Evolutionary conservation across 2,329 filamentous ascomycete genomes (phyloP).

Genomic region (Pestalotiopsis sp.): DNA sequence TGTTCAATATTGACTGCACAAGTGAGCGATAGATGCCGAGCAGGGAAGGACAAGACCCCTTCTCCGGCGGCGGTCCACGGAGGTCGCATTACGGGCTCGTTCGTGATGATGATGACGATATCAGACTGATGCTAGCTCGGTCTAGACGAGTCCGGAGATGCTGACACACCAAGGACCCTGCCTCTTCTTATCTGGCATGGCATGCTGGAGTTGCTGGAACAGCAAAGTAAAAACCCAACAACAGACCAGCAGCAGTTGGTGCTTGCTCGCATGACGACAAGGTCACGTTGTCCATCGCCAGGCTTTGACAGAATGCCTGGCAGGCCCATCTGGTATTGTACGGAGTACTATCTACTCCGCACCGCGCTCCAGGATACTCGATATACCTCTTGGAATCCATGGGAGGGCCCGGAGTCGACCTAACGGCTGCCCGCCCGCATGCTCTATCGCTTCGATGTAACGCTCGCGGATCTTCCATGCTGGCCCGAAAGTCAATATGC

Average conservation of each 20-base stretch:
- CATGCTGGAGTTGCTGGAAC: background rate
- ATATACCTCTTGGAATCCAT: background rate
- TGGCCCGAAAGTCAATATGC: background rate
- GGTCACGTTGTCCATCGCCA: conserved; percentile 3
- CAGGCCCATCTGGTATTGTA: background rate
- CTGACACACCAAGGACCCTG: background rate
- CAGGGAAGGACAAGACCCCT: background rate
- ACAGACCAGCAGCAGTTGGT: background rate
- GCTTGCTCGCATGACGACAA: conserved; percentile 6
- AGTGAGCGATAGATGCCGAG: background rate
- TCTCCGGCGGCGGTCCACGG: background rate
- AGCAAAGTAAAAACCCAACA: background rate
- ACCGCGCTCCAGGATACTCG: background rate
- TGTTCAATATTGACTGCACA: background rate
- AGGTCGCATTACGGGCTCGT: background rate
- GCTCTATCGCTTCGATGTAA: background rate
- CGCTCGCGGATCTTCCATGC: background rate
- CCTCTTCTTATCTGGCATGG: background rate
- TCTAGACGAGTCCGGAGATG: conserved; percentile 6
- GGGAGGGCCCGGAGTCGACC: background rate
- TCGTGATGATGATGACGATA: conserved; percentile 2
- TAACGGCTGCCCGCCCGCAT: background rate
- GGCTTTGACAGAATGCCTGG: background rate
- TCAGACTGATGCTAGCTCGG: background rate
- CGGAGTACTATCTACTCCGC: background rate